Evolutionary conservation across 148 eudicot species (phyloP), one percentile per base, ranked within the genome.

Genomic region (Heliosperma pusillum): DNA sequence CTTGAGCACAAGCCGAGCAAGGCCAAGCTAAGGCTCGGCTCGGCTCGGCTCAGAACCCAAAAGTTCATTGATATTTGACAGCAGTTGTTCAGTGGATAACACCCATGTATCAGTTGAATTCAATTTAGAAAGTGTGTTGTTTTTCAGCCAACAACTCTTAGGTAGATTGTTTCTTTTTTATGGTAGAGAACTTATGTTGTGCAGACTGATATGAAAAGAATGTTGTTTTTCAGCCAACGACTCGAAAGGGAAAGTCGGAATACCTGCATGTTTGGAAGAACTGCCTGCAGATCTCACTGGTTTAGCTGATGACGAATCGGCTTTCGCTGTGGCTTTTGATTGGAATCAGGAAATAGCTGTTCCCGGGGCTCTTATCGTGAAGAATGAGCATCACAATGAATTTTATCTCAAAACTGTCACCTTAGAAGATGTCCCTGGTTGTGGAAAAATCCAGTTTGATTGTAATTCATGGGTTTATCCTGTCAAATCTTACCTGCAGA

Each of bases 401-500:
- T 89, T 93, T 74, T 89, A 83, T 81, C 93, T 94, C 4, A 92
- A 86, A 79, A 82, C 83, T 13, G 79, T 93, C 10, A 88, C 98
- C 5, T 81, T 93, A 3, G 77, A 86, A 24, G 77, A 85, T 63
- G 80, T 88, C 33, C 93, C 93, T 1, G 69, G 78, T 55, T 86
- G 81, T 71, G 91, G 85, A 10, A 82, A 71, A 20, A 10, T 93
- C 26, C 88, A 83, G 44, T 93, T 91, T 67, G 79, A 86, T 33
- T 92, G 96, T 77, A 86, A 91, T 69, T 88, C 97, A 0, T 90
- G 96, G 97, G 86, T 93, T 61, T 91, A 93, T 80, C 97, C 91
- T 1, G 78, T 82, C 64, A 68, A 87, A 6, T 10, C 33, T 17
- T 91, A 87, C 81, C 64, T 50, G 40, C 73, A 86, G 52, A 85